Evolutionary conservation across 306 rosid species (phyloP).

Genomic region (Lathyrus aphaca): DNA sequence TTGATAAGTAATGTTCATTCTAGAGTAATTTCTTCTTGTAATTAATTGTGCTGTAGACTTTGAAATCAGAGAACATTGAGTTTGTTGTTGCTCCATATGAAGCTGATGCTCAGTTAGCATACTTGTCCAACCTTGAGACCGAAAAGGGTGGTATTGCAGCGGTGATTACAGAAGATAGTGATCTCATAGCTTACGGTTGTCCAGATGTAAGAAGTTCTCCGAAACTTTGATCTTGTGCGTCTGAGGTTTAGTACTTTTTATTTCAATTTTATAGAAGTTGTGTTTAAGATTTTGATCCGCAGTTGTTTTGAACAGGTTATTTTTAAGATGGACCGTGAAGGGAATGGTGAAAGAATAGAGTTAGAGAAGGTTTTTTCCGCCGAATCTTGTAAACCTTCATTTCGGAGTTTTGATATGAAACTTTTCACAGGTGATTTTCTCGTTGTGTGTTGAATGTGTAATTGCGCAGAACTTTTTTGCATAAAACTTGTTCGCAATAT

Average conservation of each 20-base stretch:
- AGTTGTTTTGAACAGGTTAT: constrained; percentile 58
- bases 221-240: constrained; percentile 48
- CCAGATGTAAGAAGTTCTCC: constrained; percentile 77
- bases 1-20: constrained; percentile 9
- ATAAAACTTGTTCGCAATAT: not conserved
- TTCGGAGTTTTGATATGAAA: constrained; percentile 62
- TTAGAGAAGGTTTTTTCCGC: constrained; percentile 66
- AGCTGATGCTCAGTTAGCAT: constrained; percentile 96
- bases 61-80: constrained; percentile 79
- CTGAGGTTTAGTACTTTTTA: constrained; percentile 37
- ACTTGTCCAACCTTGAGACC: constrained; percentile 61
- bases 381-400: constrained; percentile 60
- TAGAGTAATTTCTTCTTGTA: constrained; percentile 16
- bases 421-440: constrained; percentile 66
- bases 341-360: constrained; percentile 80
- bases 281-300: constrained; percentile 40
- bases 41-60: constrained; percentile 56
- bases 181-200: constrained; percentile 83
- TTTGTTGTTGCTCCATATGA: constrained; percentile 97
- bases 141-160: constrained; percentile 74
- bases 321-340: constrained; percentile 88
- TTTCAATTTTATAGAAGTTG: constrained; percentile 33
- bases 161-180: constrained; percentile 74
- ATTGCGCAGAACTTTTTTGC: constrained; percentile 21
- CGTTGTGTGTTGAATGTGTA: constrained; percentile 30